Conservation (phyloP, 2,329 filamentous ascomycete genomes). For the Bisporella sp. region DNA sequence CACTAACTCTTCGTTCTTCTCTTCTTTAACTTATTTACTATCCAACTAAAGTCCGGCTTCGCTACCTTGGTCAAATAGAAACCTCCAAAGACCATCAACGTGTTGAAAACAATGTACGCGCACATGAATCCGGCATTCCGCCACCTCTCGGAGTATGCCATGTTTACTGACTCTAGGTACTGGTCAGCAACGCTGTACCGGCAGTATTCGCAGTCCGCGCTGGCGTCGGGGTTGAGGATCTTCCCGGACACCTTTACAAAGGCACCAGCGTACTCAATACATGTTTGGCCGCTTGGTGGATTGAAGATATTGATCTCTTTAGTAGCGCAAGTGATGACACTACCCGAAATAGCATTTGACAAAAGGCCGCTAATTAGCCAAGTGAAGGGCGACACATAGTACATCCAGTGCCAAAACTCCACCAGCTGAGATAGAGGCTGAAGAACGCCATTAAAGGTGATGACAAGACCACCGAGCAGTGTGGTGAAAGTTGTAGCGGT, state of each 20-base stretch:
- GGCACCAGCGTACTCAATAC: slow-evolving; percentile 47
- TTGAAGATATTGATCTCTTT: slow-evolving; percentile 64
- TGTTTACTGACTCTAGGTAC: slow-evolving; percentile 41
- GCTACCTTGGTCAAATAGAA: too few relatives aligned
- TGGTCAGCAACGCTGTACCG: slow-evolving; percentile 46
- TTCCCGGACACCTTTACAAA: slow-evolving; percentile 45
- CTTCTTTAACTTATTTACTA: too few relatives aligned
- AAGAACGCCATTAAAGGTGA: slow-evolving; percentile 74
- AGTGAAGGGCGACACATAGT: slow-evolving; percentile 53
- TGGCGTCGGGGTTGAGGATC: slow-evolving; percentile 43
- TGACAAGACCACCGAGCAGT: slow-evolving; percentile 62
- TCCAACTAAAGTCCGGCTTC: too few relatives aligned
- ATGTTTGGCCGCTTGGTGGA: slow-evolving; percentile 49
- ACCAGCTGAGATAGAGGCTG: slow-evolving; percentile 56
- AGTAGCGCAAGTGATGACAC: slow-evolving; percentile 54
- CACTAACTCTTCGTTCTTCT: too few relatives aligned
- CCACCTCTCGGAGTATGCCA: slow-evolving; percentile 54
- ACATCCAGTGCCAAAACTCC: slow-evolving; percentile 81
- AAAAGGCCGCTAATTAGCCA: slow-evolving; percentile 62
- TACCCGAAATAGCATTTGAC: slow-evolving; percentile 61
- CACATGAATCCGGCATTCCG: slow-evolving; percentile 60
- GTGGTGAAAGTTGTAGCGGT: slow-evolving; percentile 73
- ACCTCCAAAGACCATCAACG: slow-evolving; percentile 42
- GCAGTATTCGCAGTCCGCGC: slow-evolving; percentile 49
- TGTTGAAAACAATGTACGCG: slow-evolving; percentile 50